Evolutionary conservation across 2,329 filamentous ascomycete genomes (phyloP).

Genomic region (Paraphoma sp.): DNA sequence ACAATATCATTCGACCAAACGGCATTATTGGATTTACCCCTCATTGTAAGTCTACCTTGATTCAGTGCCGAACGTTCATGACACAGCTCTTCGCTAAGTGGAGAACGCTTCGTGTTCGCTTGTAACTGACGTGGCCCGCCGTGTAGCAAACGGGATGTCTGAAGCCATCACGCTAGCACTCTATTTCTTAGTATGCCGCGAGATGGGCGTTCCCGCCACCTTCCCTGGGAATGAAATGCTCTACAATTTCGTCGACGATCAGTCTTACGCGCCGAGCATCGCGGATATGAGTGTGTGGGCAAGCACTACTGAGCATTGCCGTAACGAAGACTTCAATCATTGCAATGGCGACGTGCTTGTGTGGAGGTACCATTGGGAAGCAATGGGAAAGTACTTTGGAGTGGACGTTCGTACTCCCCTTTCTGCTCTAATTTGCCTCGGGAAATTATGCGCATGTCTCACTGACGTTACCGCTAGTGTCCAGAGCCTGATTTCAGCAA

Average conservation of each 20-base stretch:
- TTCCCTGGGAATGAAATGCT: neutral
- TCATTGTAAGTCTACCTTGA: too few relatives aligned
- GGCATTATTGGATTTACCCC: too few relatives aligned
- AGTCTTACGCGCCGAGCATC: neutral
- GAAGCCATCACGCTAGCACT: neutral
- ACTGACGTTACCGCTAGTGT: neutral
- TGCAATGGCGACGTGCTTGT: neutral
- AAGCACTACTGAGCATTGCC: neutral
- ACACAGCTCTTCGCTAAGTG: too few relatives aligned
- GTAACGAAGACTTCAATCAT: neutral
- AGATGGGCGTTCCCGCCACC: neutral
- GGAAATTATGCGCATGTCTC: neutral
- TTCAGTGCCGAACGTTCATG: too few relatives aligned
- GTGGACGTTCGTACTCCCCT: neutral
- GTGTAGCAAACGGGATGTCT: neutral
- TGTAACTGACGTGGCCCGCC: too few relatives aligned
- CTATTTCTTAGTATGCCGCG: neutral
- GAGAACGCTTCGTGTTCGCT: too few relatives aligned
- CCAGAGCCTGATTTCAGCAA: neutral
- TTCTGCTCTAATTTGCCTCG: neutral
- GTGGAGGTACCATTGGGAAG: neutral
- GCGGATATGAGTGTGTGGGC: neutral
- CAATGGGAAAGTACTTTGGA: neutral
- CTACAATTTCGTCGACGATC: neutral
- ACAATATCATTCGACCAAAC: too few relatives aligned